Evolutionary conservation across 805 yeast genomes (phyloP), one percentile per base, ranked within the genome.

Genomic region (Nakazawaea molendinolei): DNA sequence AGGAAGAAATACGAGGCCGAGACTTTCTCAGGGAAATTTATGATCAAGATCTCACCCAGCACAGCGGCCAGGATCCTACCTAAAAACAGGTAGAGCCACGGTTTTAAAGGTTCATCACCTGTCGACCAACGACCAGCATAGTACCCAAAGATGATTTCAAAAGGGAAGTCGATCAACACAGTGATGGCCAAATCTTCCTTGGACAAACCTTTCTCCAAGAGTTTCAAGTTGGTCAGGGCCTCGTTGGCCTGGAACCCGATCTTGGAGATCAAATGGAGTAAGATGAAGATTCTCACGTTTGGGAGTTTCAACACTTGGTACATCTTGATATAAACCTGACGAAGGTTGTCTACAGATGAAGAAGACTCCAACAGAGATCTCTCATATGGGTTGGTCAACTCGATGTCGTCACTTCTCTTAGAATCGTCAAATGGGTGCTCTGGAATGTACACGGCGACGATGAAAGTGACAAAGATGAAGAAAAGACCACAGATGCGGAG

Each of bases 171-270:
- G 33, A 92, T 85, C 31, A 92, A 60, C 0, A 90, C 97, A 0
- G 96, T 85, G 15, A 92, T 74, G 1, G 97, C 94, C 26, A 92
- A 63, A 53, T 92, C 97, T 56, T 92, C 98, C 53, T 89, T 85
- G 26, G 92, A 77, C 30, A 92, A 76, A 0, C 98, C 98, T 50
- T 80, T 81, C 53, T 92, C 98, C 5, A 92, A 63, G 16, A 92
- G 65, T 55, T 90, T 92, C 47, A 92, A 69, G 52, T 90, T 90
- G 1, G 97, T 92, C 20, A 95, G 97, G 6, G 92, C 87, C 57
- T 92, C 98, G 51, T 89, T 92, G 20, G 89, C 95, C 53, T 89
- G 96, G 57, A 92, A 92, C 2, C 95, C 97, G 40, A 90, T 68
- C 52, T 92, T 92, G 25, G 95, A 79, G 8, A 86, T 56, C 28